These are phyloP conservation scores for Zoysia matrella DNA, from an alignment of 202 grass and related monocot species.

Conservation along the genomic window DNA sequence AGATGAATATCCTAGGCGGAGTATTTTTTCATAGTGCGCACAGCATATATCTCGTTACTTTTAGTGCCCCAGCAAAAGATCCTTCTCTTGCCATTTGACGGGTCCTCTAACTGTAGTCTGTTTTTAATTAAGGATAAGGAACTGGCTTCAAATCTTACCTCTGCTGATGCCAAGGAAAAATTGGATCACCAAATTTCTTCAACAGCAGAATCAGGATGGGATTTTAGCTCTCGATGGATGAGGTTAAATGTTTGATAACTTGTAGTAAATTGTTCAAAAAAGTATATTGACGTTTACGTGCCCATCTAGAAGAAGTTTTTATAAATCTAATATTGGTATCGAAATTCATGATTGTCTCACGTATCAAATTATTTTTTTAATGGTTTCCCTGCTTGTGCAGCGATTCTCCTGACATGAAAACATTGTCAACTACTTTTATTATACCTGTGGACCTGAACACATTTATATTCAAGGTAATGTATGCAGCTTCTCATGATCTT, in stretches of 20 bases:
- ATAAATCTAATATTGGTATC: not conserved
- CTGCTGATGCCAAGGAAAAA: conserved; percentile 57
- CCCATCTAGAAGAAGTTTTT: not conserved
- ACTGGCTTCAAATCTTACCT: conserved; percentile 60
- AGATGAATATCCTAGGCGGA: not conserved
- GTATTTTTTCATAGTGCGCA: too few relatives aligned
- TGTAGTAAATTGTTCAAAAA: not conserved
- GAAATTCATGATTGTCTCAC: not conserved
- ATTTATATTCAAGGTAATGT: conserved; percentile 85
- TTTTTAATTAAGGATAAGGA: conserved; percentile 68
- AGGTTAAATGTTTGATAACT: conserved; percentile 58
- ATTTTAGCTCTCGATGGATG: conserved; percentile 99
- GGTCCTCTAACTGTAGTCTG: conserved; percentile 25
- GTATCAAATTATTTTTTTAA: conserved; percentile 25
- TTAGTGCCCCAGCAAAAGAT: not conserved
- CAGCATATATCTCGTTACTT: not conserved
- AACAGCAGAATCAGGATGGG: conserved; percentile 94
- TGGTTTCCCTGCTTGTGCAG: conserved; percentile 53
- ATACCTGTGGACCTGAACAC: conserved; percentile 92
- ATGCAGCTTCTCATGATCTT: conserved; percentile 19
- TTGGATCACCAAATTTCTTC: conserved; percentile 84
- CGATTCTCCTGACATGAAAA: conserved; percentile 83
- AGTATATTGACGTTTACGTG: not conserved
- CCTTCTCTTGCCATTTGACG: not conserved
- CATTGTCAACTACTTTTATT: conserved; percentile 64